Conservation (phyloP, 2,329 filamentous ascomycete species). For the Teratosphaeria epicoccoides region DNA sequence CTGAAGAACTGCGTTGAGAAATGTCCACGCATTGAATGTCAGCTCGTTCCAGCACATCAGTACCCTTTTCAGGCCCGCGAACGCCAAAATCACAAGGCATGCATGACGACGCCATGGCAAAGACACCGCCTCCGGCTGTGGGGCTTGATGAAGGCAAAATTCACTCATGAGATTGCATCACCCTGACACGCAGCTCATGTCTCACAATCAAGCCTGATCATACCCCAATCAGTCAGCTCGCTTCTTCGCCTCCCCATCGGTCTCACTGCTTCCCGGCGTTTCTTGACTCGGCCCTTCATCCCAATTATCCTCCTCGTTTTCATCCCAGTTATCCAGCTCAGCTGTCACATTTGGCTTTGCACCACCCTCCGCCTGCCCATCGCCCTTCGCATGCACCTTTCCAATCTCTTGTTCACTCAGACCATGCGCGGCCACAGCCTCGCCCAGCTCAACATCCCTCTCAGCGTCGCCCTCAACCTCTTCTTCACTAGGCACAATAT, state of each 20-base stretch:
- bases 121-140: background rate
- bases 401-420: slow-evolving; percentile 24
- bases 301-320: slow-evolving; percentile 60
- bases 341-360: slow-evolving; percentile 58
- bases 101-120: background rate
- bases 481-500: slow-evolving; percentile 53
- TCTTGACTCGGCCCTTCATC: slow-evolving; percentile 41
- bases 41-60: background rate
- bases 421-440: slow-evolving; percentile 30
- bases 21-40: background rate
- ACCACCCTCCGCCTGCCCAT: slow-evolving; percentile 35
- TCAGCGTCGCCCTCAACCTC: slow-evolving; percentile 33
- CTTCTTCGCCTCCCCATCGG: slow-evolving; percentile 28
- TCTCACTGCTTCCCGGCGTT: slow-evolving; percentile 12
- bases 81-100: background rate
- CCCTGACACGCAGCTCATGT: background rate
- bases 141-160: background rate
- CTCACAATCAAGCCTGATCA: background rate
- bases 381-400: slow-evolving; percentile 12
- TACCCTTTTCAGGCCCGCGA: background rate
- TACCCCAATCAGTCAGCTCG: slow-evolving; percentile 28
- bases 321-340: slow-evolving; percentile 89
- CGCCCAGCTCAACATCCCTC: slow-evolving; percentile 67
- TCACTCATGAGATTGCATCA: background rate
- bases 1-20: background rate